Evolutionary conservation across 2,329 filamentous ascomycete genomes (phyloP).

Genomic region (Cadophora sp.): DNA sequence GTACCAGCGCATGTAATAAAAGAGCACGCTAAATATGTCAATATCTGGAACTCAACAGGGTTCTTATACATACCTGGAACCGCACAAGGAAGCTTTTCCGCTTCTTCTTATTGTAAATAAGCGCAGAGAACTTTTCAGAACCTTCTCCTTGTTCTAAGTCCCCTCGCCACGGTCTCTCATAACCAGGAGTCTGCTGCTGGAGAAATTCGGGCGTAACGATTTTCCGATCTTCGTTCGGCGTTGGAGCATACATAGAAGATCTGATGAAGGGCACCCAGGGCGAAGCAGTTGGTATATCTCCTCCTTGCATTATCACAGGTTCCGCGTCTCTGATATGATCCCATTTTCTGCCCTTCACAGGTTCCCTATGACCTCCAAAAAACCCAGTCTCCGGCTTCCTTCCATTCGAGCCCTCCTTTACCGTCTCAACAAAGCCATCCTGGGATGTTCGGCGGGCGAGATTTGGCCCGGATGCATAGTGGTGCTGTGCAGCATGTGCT

Average conservation of each 20-base stretch:
- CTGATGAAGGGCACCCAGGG: slow-evolving; percentile 43
- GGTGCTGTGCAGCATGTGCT: slow-evolving; percentile 42
- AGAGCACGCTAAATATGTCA: slow-evolving; percentile 39
- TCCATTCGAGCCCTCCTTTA: slow-evolving; percentile 35
- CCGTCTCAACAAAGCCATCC: slow-evolving; percentile 43
- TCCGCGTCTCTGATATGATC: slow-evolving; percentile 44
- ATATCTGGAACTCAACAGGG: neutral
- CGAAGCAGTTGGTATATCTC: slow-evolving; percentile 32
- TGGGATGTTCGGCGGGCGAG: slow-evolving; percentile 38
- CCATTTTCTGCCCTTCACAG: slow-evolving; percentile 45
- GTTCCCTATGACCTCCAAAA: slow-evolving; percentile 43
- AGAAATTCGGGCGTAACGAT: slow-evolving; percentile 41
- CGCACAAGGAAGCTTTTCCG: slow-evolving; percentile 37
- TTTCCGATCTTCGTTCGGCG: slow-evolving; percentile 36
- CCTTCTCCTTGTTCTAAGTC: slow-evolving; percentile 40
- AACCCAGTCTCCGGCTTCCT: slow-evolving; percentile 41
- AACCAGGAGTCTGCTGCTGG: slow-evolving; percentile 43
- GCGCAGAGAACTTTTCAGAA: slow-evolving; percentile 38
- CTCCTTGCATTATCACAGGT: slow-evolving; percentile 43
- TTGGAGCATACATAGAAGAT: slow-evolving; percentile 43
- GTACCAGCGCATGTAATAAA: slow-evolving; percentile 69
- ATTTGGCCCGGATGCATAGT: slow-evolving; percentile 32
- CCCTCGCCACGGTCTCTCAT: slow-evolving; percentile 45
- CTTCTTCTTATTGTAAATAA: slow-evolving; percentile 41
- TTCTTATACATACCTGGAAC: slow-evolving; percentile 37